A percentile compares a stretch with the other conserved stretches of the same genome.
Conservation (phyloP, 2,329 filamentous ascomycete species). For the Proliferodiscus dingleyae region DNA sequence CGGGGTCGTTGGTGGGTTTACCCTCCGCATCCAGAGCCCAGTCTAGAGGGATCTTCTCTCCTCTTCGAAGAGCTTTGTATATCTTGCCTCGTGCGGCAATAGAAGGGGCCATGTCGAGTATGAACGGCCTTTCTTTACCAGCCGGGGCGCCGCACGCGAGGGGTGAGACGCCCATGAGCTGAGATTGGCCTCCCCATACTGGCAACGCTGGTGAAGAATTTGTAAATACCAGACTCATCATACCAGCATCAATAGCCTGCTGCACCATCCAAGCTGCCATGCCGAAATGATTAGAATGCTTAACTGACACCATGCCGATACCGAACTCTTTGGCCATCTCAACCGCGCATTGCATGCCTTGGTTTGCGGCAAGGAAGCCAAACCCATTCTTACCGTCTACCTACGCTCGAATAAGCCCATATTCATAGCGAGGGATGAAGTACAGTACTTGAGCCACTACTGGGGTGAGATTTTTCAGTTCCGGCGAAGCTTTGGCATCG, state of each 20-base stretch:
- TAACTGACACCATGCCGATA: slow-evolving; percentile 71
- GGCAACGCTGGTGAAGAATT: slow-evolving; percentile 32
- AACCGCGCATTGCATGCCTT: slow-evolving; percentile 63
- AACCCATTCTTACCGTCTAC: slow-evolving; percentile 64
- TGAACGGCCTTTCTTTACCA: slow-evolving; percentile 57
- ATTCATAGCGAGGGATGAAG: background rate
- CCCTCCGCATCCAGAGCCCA: slow-evolving; percentile 75
- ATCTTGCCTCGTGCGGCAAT: slow-evolving; percentile 69
- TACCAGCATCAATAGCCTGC: slow-evolving; percentile 65
- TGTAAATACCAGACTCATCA: slow-evolving; percentile 49
- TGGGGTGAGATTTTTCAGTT: slow-evolving; percentile 58
- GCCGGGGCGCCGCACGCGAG: slow-evolving; percentile 64
- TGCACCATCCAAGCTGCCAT: slow-evolving; percentile 80
- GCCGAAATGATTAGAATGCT: slow-evolving; percentile 76
- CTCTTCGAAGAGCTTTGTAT: slow-evolving; percentile 62
- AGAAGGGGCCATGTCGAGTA: slow-evolving; percentile 70
- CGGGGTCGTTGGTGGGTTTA: slow-evolving; percentile 64
- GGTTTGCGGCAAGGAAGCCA: slow-evolving; percentile 65
- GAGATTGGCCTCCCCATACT: slow-evolving; percentile 31
- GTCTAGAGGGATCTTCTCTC: slow-evolving; percentile 63
- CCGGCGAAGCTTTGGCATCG: slow-evolving; percentile 54
- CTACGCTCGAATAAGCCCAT: background rate
- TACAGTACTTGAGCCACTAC: slow-evolving; percentile 54
- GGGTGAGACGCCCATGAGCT: slow-evolving; percentile 31
- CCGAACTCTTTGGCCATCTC: slow-evolving; percentile 59